Conservation (phyloP, 352 stramenopile genomes). For the Lagenidium sp. region DNA sequence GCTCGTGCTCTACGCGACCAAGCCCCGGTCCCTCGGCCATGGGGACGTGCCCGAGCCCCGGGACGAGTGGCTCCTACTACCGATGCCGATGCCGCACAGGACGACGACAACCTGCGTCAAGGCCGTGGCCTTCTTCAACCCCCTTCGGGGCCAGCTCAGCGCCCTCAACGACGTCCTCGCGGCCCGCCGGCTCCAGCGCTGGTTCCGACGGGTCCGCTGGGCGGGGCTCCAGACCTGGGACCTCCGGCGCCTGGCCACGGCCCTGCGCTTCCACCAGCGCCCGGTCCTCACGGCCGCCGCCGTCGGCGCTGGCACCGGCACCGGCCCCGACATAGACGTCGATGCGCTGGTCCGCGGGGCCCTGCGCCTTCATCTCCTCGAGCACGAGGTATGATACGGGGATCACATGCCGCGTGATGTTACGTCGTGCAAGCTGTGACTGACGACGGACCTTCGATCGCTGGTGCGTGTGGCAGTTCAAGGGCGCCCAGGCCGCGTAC, state of each 20-base stretch:
- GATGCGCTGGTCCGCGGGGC: conserved; percentile 28
- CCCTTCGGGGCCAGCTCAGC: conserved; percentile 26
- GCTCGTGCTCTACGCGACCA: conserved; percentile 18
- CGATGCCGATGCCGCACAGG: too few species aligned
- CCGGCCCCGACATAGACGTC: neutral
- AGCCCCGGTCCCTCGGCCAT: conserved; percentile 37
- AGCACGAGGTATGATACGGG: conserved; percentile 29
- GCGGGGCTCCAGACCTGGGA: conserved; percentile 32
- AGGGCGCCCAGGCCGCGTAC: conserved; percentile 31
- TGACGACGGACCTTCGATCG: neutral
- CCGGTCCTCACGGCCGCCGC: too few species aligned
- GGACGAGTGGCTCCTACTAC: conserved; percentile 26
- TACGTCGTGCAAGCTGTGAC: too few species aligned
- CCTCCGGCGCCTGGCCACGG: conserved; percentile 19
- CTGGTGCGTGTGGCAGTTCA: conserved; percentile 25
- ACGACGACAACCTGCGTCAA: neutral
- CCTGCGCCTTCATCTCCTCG: conserved; percentile 34
- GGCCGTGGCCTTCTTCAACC: conserved; percentile 61
- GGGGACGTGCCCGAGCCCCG: conserved; percentile 28
- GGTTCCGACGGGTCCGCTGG: conserved; percentile 48
- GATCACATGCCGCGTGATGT: neutral
- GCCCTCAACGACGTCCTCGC: conserved; percentile 25
- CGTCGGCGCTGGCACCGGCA: too few species aligned
- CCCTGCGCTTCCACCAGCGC: conserved; percentile 36
- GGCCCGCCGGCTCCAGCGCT: conserved; percentile 27